Evolutionary conservation across 108 stramenopile genomes (phyloP).

Genomic region (Cyclotella sp.): DNA sequence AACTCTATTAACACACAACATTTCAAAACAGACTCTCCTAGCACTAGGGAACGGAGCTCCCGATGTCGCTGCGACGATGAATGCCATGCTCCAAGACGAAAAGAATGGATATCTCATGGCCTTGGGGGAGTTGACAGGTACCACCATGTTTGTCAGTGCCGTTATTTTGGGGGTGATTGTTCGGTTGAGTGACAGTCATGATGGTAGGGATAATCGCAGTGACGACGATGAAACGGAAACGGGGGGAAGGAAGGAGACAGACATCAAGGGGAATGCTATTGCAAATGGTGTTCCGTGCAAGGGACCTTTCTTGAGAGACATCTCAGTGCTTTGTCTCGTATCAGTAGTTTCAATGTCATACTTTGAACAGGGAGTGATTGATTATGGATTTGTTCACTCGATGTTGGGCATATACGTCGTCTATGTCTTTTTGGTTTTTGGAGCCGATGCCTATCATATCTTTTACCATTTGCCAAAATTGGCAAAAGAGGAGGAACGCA

Average conservation of each 20-base stretch:
- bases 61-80: conserved; percentile 93
- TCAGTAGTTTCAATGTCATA: conserved; percentile 65
- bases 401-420: conserved; percentile 71
- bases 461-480: conserved; percentile 43
- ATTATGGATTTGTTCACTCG: conserved; percentile 58
- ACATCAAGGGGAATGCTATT: neutral
- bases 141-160: conserved; percentile 91
- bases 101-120: conserved; percentile 85
- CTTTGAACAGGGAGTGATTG: conserved; percentile 62
- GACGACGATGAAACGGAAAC: neutral
- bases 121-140: conserved; percentile 94
- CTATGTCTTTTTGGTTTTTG: conserved; percentile 82
- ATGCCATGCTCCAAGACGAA: conserved; percentile 70
- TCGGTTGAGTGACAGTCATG: conserved; percentile 39
- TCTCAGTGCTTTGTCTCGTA: conserved; percentile 69
- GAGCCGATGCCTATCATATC: conserved; percentile 87
- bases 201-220: conserved; percentile 8
- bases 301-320: conserved; percentile 87
- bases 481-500: conserved; percentile 15
- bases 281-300: conserved; percentile 77
- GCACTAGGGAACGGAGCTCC: conserved; percentile 99
- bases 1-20: neutral
- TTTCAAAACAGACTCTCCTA: conserved; percentile 68
- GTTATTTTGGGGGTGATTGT: conserved; percentile 88
- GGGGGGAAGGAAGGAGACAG: conserved; percentile 21